These are phyloP conservation scores for sorghum (Sorghum bicolor) DNA, from an alignment of 176 grass and related monocot species.

Conservation along the genomic window DNA sequence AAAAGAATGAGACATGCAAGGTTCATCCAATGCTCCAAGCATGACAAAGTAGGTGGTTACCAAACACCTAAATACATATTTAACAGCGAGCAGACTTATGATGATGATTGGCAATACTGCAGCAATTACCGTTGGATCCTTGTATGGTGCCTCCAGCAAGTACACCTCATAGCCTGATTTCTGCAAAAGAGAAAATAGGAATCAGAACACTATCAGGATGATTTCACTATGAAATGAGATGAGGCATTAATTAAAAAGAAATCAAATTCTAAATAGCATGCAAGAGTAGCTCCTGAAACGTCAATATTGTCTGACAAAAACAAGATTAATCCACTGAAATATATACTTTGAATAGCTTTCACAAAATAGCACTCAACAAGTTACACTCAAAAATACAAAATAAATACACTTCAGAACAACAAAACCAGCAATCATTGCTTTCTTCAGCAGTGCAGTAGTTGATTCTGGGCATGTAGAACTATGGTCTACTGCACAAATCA, in stretches of 20 bases:
- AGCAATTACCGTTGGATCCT: slow-evolving; percentile 78
- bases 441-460: slow-evolving; percentile 7
- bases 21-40: background rate
- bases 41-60: background rate
- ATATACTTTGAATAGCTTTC: background rate
- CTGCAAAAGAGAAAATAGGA: slow-evolving; percentile 46
- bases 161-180: slow-evolving; percentile 93
- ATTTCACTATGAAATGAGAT: slow-evolving; percentile 6
- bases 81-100: background rate
- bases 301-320: slow-evolving; percentile 5
- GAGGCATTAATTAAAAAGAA: background rate
- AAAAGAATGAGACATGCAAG: background rate
- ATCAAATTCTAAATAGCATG: slow-evolving; percentile 28
- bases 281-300: slow-evolving; percentile 13
- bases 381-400: slow-evolving; percentile 1
- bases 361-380: background rate
- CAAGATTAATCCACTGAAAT: slow-evolving; percentile 6
- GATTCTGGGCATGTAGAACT: slow-evolving; percentile 2
- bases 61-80: slow-evolving; percentile 11
- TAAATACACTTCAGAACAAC: background rate
- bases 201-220: slow-evolving; percentile 15
- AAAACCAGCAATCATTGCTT: background rate
- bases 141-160: slow-evolving; percentile 96
- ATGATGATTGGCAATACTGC: background rate
- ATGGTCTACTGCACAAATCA: background rate